phyloP scores from a whole-genome alignment of 2,329 filamentous ascomycete genomes.

The Aplosporella prunicola region DNA sequence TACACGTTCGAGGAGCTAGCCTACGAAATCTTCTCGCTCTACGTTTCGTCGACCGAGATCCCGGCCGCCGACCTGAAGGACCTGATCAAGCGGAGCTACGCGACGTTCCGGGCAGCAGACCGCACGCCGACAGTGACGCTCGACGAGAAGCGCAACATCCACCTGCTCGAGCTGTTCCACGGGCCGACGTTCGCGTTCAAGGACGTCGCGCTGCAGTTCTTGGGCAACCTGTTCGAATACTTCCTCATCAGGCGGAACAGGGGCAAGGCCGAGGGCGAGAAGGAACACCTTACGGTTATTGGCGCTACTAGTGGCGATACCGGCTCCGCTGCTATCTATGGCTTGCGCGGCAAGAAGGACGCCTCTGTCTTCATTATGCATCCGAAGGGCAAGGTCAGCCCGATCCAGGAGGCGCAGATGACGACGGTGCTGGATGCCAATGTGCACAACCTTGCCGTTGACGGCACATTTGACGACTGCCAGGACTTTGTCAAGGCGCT shows the following conservation, averaged over 20 bases:
- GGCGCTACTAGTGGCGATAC: slow-evolving; percentile 47
- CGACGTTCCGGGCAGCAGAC: slow-evolving; percentile 73
- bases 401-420: slow-evolving; percentile 95
- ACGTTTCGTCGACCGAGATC: slow-evolving; percentile 77
- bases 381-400: slow-evolving; percentile 81
- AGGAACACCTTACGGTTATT: slow-evolving; percentile 33
- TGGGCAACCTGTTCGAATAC: slow-evolving; percentile 94
- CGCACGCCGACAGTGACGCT: slow-evolving; percentile 74
- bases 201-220: slow-evolving; percentile 84
- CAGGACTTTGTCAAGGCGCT: slow-evolving; percentile 94
- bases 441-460: slow-evolving; percentile 83
- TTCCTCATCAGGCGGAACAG: slow-evolving; percentile 67
- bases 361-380: slow-evolving; percentile 92
- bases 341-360: slow-evolving; percentile 89
- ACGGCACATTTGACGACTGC: slow-evolving; percentile 92
- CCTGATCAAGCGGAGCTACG: slow-evolving; percentile 78
- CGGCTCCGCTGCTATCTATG: slow-evolving; percentile 92
- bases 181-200: slow-evolving; percentile 91
- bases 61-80: slow-evolving; percentile 67
- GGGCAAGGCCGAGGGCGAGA: slow-evolving; percentile 59
- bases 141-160: slow-evolving; percentile 59
- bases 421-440: slow-evolving; percentile 84
- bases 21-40: slow-evolving; percentile 75
- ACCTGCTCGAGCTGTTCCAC: slow-evolving; percentile 91
- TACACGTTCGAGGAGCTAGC: slow-evolving; percentile 74